Percentiles rank a stretch among this genome's conserved stretches.
Evolutionary conservation across 2,329 filamentous ascomycete species (phyloP).

Genomic region (Endoconidiophora polonica): DNA sequence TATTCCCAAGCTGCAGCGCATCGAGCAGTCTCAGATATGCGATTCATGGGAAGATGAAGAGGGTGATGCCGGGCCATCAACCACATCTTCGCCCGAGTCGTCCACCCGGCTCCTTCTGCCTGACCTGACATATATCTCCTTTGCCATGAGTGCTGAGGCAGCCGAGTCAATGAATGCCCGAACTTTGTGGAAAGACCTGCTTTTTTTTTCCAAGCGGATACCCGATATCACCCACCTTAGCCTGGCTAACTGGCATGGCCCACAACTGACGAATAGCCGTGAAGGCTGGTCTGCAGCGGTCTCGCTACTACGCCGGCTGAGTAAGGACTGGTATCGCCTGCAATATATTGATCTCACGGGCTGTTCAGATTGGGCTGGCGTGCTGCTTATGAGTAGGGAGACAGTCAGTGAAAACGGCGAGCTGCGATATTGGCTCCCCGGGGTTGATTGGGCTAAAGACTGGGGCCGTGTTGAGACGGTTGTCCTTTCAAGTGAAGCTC

Average conservation of each 20-base stretch:
- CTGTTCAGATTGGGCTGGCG: background rate
- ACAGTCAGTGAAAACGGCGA: background rate
- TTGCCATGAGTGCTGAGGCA: background rate
- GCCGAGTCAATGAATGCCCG: background rate
- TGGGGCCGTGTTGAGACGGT: background rate
- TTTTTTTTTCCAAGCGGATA: background rate
- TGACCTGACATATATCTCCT: background rate
- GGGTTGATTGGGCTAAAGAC: slow-evolving; percentile 4
- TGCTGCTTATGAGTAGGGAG: background rate
- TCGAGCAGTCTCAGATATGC: background rate
- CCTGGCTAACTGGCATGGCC: background rate
- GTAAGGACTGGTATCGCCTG: background rate
- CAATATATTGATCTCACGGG: background rate
- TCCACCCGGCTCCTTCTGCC: background rate
- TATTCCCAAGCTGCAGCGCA: background rate
- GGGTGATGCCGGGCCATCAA: background rate
- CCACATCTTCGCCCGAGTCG: background rate
- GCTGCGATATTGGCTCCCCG: background rate
- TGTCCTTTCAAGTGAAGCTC: background rate
- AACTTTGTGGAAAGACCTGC: slow-evolving; percentile 1
- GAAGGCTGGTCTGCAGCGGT: background rate
- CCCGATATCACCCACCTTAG: background rate
- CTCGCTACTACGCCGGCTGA: background rate
- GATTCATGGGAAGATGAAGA: slow-evolving; percentile 3
- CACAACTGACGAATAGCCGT: background rate